Percentiles rank a stretch among this genome's conserved stretches.
These are phyloP conservation scores for Pezicula radicicola DNA, from an alignment of 2,329 filamentous ascomycete genomes.

Conservation along the genomic window DNA sequence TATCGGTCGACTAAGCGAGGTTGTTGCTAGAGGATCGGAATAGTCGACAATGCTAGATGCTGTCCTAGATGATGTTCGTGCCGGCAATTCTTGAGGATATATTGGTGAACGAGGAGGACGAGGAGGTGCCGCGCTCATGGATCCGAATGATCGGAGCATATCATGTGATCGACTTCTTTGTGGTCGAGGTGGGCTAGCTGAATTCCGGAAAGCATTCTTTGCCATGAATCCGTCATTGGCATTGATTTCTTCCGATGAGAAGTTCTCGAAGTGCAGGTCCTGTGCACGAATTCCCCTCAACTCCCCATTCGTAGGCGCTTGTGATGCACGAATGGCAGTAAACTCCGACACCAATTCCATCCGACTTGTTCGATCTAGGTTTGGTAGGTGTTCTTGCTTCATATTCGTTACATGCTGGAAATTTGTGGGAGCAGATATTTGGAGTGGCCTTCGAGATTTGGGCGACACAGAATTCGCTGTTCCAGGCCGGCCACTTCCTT, in stretches of 20 bases:
- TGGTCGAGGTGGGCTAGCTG: conserved; percentile 12
- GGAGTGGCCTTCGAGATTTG: conserved; percentile 31
- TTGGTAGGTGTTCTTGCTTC: conserved; percentile 44
- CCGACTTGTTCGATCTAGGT: conserved; percentile 36
- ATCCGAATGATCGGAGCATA: conserved; percentile 15
- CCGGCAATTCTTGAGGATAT: conserved; percentile 43
- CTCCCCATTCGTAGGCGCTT: conserved; percentile 31
- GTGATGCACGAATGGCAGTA: conserved; percentile 36
- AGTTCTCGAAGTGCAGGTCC: conserved; percentile 44
- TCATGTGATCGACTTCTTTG: conserved; percentile 40
- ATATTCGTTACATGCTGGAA: conserved; percentile 64
- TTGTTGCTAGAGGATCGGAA: conserved; percentile 33
- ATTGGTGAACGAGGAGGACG: conserved; percentile 47
- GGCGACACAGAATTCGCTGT: neutral
- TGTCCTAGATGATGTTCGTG: conserved; percentile 51
- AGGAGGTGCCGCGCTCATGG: conserved; percentile 33
- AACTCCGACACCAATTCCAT: conserved; percentile 42
- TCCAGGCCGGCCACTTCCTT: conserved; percentile 5
- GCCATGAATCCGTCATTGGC: conserved; percentile 3
- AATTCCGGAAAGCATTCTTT: conserved; percentile 10
- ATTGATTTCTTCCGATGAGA: conserved; percentile 41
- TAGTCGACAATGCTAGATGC: conserved; percentile 42
- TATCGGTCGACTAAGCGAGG: conserved; percentile 39
- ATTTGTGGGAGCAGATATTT: conserved; percentile 63
- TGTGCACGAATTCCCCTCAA: conserved; percentile 36